Evolutionary conservation across 768 basidiomycete genomes (phyloP), one percentile per base, ranked within the genome.

Genomic region (Tricholoma matsutake): DNA sequence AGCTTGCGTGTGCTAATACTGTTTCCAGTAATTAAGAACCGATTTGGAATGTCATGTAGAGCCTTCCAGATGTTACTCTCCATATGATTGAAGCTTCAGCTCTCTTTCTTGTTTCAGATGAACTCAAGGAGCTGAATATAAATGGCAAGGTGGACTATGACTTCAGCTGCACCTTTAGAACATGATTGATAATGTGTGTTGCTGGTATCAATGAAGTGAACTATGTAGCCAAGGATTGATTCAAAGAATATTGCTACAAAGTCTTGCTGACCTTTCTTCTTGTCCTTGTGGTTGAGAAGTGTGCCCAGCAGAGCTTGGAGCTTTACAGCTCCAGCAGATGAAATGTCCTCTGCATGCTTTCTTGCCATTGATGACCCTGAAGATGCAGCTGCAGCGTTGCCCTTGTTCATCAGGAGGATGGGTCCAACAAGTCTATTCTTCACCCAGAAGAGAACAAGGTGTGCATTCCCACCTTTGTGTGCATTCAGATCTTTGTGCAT

Each of bases 281-380:
- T 64, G 20, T 77, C 75, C 61, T 78, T 78, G 63, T 79, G 77
- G 37, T 71, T 67, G 55, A 78, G 71, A 13, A 79, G 56, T 0
- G 67, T 58, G 0, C 78, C 76, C 4, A 70, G 65, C 20, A 76
- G 61, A 2, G 54, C 57, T 0, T 68, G 56, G 1, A 64, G 31
- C 56, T 77, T 76, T 6, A 71, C 62, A 2, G 58, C 72, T 5
- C 75, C 76, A 16, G 37, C 37, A 37, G 37, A 37, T 5, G 37
- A 37, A 37, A 37, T 10, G 2, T 37, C 37, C 37, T 37, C 10
- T 5, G 37, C 37, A 37, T 11, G 37, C 37, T 37, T 37, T 11
- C 11, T 37, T 37, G 37, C 37, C 1, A 66, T 34, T 39, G 54
- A 37, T 22, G 56, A 29, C 11, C 39, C 58, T 18, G 22, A 37